phyloP scores from a whole-genome alignment of 495 filamentous ascomycete genomes.

The Lepidopterella palustris region DNA sequence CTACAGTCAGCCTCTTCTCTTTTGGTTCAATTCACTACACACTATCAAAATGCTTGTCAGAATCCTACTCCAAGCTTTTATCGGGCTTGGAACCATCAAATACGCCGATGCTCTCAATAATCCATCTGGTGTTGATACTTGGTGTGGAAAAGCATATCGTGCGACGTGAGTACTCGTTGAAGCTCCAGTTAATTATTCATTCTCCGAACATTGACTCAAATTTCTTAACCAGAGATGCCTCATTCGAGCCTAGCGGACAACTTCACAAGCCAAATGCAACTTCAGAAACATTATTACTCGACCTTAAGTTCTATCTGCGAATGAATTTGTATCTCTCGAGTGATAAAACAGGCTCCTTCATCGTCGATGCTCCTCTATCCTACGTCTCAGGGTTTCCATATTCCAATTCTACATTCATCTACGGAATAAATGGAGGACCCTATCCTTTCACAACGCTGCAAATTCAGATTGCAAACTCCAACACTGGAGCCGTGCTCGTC shows the following conservation, averaged over 20 bases:
- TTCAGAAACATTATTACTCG: slow-evolving; percentile 43
- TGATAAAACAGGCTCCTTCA: slow-evolving; percentile 50
- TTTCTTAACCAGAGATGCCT: slow-evolving; percentile 6
- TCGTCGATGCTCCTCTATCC: slow-evolving; percentile 54
- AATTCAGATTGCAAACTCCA: slow-evolving; percentile 34
- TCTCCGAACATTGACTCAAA: neutral
- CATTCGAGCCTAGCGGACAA: slow-evolving; percentile 57
- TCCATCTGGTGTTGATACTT: slow-evolving; percentile 27
- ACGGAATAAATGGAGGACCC: neutral
- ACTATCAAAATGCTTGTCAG: too few species aligned
- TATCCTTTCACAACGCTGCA: slow-evolving; percentile 18
- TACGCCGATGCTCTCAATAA: too few species aligned
- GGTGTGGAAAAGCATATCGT: slow-evolving; percentile 32
- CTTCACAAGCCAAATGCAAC: slow-evolving; percentile 40
- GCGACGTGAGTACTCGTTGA: slow-evolving; percentile 7
- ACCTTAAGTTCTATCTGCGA: slow-evolving; percentile 54
- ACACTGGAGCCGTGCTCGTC: slow-evolving; percentile 26
- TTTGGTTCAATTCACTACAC: too few species aligned
- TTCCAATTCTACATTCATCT: slow-evolving; percentile 27
- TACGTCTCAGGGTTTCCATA: slow-evolving; percentile 43
- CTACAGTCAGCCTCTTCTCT: too few species aligned
- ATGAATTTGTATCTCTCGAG: slow-evolving; percentile 54
- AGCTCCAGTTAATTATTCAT: neutral
- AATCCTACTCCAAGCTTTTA: too few species aligned
- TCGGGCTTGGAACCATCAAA: too few species aligned